Base-by-base conservation (phyloP, 1,139 yeast species). In the Kodamaea sp. region DNA sequence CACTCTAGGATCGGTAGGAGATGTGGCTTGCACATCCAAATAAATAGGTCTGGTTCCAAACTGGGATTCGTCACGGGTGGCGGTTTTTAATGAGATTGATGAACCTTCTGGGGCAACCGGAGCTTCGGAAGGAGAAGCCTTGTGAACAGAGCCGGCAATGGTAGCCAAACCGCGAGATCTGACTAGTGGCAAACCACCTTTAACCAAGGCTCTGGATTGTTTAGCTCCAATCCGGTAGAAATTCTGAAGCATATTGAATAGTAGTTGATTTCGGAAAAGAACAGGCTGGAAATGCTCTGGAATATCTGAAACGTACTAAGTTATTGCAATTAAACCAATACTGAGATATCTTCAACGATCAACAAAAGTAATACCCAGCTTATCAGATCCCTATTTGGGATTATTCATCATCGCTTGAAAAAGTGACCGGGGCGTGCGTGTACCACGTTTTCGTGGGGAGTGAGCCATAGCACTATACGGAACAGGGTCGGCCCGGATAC, bases 1-100 rank as follows among this genome's bases (percentile, higher is more conserved):
- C 5, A 92, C 99, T 41, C 99, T 75, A 23, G 98, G 98, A 57
- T 92, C 99, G 4, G 95, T 87, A 11, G 97, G 98, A 0, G 99
- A 92, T 0, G 99, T 92, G 19, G 98, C 97, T 61, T 90, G 97
- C 76, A 89, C 88, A 56, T 90, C 97, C 56, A 90, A 68, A 61
- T 90, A 90, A 42, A 90, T 90, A 4, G 97, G 97, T 51, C 96
- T 76, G 9, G 83, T 71, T 35, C 92, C 94, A 50, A 58, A 70
- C 41, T 61, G 44, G 18, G 45, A 38, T 22, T 69, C 70, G 49
- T 73, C 78, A 40, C 79, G 60, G 28, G 63, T 56, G 25, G 78
- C 73, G 32, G 59, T 66, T 43, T 66, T 65, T 43, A 77, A 57
- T n/a, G 67, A 46, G 25, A 76, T 51, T 14, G 57, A 18, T 3